Conservation (phyloP, 495 filamentous ascomycete genomes). For the Lichenothelia convexa region DNA sequence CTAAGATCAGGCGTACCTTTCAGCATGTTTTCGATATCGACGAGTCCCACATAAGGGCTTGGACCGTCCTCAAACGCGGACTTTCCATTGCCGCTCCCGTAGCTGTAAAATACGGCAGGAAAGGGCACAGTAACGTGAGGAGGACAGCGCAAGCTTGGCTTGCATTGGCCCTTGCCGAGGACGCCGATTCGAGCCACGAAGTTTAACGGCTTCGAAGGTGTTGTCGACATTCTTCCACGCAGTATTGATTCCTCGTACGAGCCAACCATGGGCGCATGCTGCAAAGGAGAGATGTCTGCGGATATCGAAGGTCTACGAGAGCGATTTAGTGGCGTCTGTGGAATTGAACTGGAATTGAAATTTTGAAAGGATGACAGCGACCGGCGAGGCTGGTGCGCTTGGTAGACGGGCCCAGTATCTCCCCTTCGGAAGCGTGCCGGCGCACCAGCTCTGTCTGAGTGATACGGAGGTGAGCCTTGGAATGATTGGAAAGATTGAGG, state of each 20-base stretch:
- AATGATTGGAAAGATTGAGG: conserved; percentile 33
- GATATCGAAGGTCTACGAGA: conserved; percentile 52
- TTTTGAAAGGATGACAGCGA: conserved; percentile 45
- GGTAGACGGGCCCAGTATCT: conserved; percentile 41
- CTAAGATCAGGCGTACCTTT: conserved; percentile 24
- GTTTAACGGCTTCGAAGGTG: conserved; percentile 78
- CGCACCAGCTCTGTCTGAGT: conserved; percentile 10
- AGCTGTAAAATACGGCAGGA: conserved; percentile 93
- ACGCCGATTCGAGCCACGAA: conserved; percentile 96
- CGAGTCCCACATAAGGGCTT: conserved; percentile 87
- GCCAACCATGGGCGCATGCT: conserved; percentile 88
- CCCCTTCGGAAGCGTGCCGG: conserved; percentile 25
- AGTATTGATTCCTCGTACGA: conserved; percentile 97
- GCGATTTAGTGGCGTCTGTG: conserved; percentile 40
- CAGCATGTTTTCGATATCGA: conserved; percentile 75
- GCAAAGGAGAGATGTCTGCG: conserved; percentile 56
- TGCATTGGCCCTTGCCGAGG: conserved; percentile 77
- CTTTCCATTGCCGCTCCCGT: conserved; percentile 42
- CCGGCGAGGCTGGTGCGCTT: conserved; percentile 53
- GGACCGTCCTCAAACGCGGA: conserved; percentile 60
- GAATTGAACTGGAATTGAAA: conserved; percentile 28
- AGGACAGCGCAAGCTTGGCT: conserved; percentile 67
- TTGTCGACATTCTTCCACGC: conserved; percentile 90
- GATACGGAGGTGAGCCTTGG: conserved; percentile 20
- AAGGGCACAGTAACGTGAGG: conserved; percentile 86